Conservation (phyloP, 306 rosid species). For the Prunus mongolica region DNA sequence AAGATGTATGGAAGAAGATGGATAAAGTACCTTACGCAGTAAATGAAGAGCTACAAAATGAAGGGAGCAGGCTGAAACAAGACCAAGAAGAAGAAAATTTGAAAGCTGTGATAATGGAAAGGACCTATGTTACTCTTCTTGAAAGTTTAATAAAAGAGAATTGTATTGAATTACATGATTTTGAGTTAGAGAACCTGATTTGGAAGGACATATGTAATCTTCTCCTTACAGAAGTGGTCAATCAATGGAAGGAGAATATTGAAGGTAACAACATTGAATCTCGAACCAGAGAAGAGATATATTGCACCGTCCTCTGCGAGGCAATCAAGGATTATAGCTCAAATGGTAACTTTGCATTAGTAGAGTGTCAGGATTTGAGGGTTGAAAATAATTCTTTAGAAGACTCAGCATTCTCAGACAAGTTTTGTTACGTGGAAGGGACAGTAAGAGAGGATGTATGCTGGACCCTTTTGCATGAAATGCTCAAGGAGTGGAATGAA, state of each 20-base stretch:
- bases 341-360: slow-evolving; percentile 13
- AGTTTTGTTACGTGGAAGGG: slow-evolving; percentile 21
- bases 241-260: slow-evolving; percentile 40
- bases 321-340: slow-evolving; percentile 22
- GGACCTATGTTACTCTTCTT: slow-evolving; percentile 20
- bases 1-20: slow-evolving; percentile 37
- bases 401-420: slow-evolving; percentile 4
- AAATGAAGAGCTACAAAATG: slow-evolving; percentile 20
- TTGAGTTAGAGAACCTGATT: slow-evolving; percentile 38
- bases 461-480: slow-evolving; percentile 29
- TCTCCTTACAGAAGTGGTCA: slow-evolving; percentile 28
- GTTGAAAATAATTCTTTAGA: slow-evolving; percentile 9
- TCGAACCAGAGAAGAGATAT: slow-evolving; percentile 41
- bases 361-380: slow-evolving; percentile 3
- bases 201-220: slow-evolving; percentile 28
- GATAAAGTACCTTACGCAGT: slow-evolving; percentile 19
- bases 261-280: slow-evolving; percentile 37
- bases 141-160: slow-evolving; percentile 28
- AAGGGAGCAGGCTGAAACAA: slow-evolving; percentile 19
- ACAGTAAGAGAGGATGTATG: slow-evolving; percentile 38
- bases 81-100: slow-evolving; percentile 31
- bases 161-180: background rate
- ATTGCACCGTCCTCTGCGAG: slow-evolving; percentile 31
- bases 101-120: slow-evolving; percentile 23
- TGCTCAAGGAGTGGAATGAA: slow-evolving; percentile 34